These are phyloP conservation scores for Amborella trichopoda DNA, from an alignment of 164 flowering plant genomes.

Conservation along the genomic window DNA sequence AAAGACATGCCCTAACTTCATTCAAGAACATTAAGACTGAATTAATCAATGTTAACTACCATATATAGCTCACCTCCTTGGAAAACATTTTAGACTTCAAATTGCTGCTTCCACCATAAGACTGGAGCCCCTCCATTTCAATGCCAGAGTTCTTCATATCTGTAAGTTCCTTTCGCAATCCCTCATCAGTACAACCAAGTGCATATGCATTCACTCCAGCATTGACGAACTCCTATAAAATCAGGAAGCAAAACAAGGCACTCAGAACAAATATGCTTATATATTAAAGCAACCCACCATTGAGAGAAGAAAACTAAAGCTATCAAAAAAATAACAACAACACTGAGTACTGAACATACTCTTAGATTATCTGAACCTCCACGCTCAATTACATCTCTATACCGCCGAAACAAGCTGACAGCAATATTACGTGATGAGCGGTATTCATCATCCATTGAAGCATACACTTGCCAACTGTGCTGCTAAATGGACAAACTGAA, in stretches of 20 bases:
- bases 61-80: slow-evolving; percentile 41
- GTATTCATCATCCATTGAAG: slow-evolving; percentile 72
- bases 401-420: slow-evolving; percentile 70
- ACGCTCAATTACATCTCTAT: slow-evolving; percentile 61
- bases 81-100: slow-evolving; percentile 57
- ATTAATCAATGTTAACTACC: no score
- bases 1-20: no score
- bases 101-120: slow-evolving; percentile 61
- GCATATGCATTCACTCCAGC: slow-evolving; percentile 98
- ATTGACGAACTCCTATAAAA: slow-evolving; percentile 70
- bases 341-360: slow-evolving; percentile 28
- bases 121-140: slow-evolving; percentile 61
- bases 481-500: slow-evolving; percentile 7
- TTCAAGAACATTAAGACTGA: no score
- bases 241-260: no score
- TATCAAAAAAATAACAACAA: slow-evolving; percentile 1
- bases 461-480: slow-evolving; percentile 37
- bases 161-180: slow-evolving; percentile 66
- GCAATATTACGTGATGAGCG: slow-evolving; percentile 95
- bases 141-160: slow-evolving; percentile 67
- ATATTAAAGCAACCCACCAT: no score
- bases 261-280: no score
- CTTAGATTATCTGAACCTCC: slow-evolving; percentile 91
- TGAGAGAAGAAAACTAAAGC: background rate
- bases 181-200: slow-evolving; percentile 88